Percentiles rank a stretch among this genome's conserved stretches.
phyloP scores from a whole-genome alignment of 495 filamentous ascomycete species.

The Hypomontagnella monticulosa region DNA sequence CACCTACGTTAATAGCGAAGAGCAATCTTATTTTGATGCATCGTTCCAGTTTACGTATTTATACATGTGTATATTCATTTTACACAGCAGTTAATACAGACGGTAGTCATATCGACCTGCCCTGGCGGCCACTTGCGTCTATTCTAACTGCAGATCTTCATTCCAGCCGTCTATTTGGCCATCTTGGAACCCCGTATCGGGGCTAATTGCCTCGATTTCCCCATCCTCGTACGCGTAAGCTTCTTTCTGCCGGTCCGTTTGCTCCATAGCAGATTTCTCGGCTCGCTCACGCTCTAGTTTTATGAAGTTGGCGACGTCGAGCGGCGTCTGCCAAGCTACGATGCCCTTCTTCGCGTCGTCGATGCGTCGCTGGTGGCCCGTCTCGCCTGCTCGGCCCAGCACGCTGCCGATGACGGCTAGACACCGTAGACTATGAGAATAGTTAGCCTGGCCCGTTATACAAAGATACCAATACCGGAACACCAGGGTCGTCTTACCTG shows the following conservation, averaged over 20 bases:
- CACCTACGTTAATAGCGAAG: not conserved
- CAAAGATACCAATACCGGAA: not conserved
- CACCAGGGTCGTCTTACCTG: constrained; percentile 60
- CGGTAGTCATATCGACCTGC: no score
- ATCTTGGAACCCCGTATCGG: constrained; percentile 8
- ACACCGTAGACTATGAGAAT: constrained; percentile 71
- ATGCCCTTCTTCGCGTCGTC: constrained; percentile 67
- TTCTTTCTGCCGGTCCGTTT: not conserved
- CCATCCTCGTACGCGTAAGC: not conserved
- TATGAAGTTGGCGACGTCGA: constrained; percentile 46
- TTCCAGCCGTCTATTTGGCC: not conserved
- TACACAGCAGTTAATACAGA: not conserved
- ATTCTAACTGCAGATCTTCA: constrained; percentile 3
- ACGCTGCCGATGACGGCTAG: constrained; percentile 84
- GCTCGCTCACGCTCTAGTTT: not conserved
- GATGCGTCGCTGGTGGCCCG: constrained; percentile 73
- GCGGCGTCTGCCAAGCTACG: constrained; percentile 65
- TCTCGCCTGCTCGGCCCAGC: constrained; percentile 83
- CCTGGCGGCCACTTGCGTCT: not conserved
- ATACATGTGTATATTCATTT: constrained; percentile 10
- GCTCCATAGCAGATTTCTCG: not conserved
- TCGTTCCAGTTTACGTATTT: not conserved
- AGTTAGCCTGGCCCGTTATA: constrained; percentile 6
- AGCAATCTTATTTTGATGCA: not conserved
- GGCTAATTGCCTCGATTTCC: not conserved